These are phyloP conservation scores for Mortierella sp. DNA, from an alignment of 371 early-diverging fungal genomes.

Conservation along the genomic window DNA sequence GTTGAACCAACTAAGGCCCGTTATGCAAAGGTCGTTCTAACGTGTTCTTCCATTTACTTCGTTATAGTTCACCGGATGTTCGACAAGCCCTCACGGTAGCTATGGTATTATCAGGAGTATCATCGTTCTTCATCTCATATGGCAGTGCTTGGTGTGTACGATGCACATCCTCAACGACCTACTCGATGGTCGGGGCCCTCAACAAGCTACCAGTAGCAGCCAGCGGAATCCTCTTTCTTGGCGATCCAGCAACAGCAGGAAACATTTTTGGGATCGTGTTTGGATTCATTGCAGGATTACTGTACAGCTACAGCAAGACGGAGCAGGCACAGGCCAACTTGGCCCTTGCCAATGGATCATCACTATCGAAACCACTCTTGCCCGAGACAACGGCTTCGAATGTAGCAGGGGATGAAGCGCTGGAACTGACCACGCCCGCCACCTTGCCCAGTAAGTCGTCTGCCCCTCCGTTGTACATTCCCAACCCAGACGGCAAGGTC, in stretches of 20 bases:
- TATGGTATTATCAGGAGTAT: constrained; percentile 88
- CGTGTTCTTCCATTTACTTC: neutral
- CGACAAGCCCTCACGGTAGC: constrained; percentile 73
- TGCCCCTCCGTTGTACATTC: constrained; percentile 11
- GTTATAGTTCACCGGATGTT: constrained; percentile 62
- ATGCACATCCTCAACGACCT: constrained; percentile 96
- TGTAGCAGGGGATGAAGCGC: neutral
- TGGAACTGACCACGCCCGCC: constrained; percentile 12
- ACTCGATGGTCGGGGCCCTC: constrained; percentile 99
- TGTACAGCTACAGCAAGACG: constrained; percentile 88
- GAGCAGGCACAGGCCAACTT: constrained; percentile 59
- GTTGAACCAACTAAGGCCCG: too few species aligned
- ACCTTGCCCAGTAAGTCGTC: constrained; percentile 6
- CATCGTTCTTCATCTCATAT: constrained; percentile 94
- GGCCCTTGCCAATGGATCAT: constrained; percentile 43
- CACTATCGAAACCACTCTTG: constrained; percentile 27
- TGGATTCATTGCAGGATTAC: constrained; percentile 87
- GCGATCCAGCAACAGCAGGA: constrained; percentile 86
- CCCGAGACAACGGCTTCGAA: constrained; percentile 6
- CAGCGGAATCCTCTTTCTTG: constrained; percentile 95
- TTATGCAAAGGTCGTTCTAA: neutral
- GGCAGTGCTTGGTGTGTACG: constrained; percentile 96
- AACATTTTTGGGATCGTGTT: constrained; percentile 86
- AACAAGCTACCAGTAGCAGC: constrained; percentile 98
- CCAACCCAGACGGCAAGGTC: constrained; percentile 22